A percentile compares a stretch with the other conserved stretches of the same genome.
Conservation (phyloP, 1,284 basidiomycete genomes). For the Austroboletus rostrupii region DNA sequence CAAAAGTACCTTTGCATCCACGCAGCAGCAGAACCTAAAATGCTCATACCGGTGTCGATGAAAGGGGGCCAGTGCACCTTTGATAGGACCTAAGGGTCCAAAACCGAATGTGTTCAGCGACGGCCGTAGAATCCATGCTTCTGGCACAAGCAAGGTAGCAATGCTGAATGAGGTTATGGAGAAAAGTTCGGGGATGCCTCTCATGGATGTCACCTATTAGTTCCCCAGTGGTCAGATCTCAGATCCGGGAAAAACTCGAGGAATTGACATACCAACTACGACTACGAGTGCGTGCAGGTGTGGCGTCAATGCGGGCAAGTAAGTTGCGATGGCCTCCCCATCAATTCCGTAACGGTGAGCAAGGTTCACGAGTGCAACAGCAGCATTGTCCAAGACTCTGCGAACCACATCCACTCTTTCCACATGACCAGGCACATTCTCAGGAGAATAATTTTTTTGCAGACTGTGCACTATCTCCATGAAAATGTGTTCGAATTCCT, state of each 20-base stretch:
- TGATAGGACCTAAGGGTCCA: conserved; percentile 12
- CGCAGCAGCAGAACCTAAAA: conserved; percentile 14
- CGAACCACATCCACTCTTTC: conserved; percentile 6
- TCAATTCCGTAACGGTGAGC: background rate
- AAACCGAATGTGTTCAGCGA: conserved; percentile 16
- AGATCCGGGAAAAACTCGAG: too few species aligned
- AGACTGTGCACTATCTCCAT: background rate
- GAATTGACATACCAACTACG: conserved; percentile 9
- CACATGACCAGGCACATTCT: conserved; percentile 1
- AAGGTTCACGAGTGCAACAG: background rate
- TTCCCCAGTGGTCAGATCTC: background rate
- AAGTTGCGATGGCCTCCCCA: background rate
- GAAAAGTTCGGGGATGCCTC: conserved; percentile 9
- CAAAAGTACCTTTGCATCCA: conserved; percentile 13
- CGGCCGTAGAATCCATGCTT: conserved; percentile 12
- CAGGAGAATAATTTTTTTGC: background rate
- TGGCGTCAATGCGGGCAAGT: background rate
- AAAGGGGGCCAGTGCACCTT: conserved; percentile 5
- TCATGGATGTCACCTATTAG: conserved; percentile 17
- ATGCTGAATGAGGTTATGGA: conserved; percentile 6
- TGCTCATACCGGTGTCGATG: background rate
- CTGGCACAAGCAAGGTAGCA: conserved; percentile 5
- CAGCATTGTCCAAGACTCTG: conserved; percentile 5
- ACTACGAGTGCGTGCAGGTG: background rate
- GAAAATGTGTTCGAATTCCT: conserved; percentile 6